Evolutionary conservation across 306 rosid genomes (phyloP).

Genomic region (Ormosia semicastrata): DNA sequence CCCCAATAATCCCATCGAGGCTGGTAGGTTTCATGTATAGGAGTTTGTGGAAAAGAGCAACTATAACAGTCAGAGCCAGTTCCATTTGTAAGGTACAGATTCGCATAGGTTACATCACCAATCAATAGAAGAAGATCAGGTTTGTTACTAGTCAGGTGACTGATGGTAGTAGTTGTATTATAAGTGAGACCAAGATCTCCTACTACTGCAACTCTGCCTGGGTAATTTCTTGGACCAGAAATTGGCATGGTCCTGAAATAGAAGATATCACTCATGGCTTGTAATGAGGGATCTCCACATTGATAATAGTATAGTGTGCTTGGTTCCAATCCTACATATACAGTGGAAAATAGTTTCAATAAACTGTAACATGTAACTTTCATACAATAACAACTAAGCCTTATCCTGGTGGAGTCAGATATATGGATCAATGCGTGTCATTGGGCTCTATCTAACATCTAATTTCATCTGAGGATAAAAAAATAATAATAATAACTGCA

Average conservation of each 20-base stretch:
- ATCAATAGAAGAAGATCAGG: conserved; percentile 79
- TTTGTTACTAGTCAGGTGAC: conserved; percentile 58
- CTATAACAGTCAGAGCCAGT: conserved; percentile 81
- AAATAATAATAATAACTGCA: not conserved
- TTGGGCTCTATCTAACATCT: not conserved
- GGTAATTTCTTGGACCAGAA: conserved; percentile 62
- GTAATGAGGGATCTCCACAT: conserved; percentile 75
- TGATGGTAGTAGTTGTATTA: conserved; percentile 74
- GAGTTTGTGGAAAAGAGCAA: conserved; percentile 68
- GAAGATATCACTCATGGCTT: conserved; percentile 55
- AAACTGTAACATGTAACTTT: not conserved
- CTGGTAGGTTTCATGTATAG: conserved; percentile 85
- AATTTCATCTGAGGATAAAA: not conserved
- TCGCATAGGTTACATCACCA: conserved; percentile 81
- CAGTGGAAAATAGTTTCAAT: conserved; percentile 14
- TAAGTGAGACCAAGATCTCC: conserved; percentile 95
- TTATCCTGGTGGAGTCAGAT: not conserved
- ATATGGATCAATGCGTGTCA: not conserved
- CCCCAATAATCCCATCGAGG: conserved; percentile 98
- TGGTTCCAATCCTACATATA: conserved; percentile 60
- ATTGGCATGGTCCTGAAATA: conserved; percentile 73
- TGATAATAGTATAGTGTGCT: conserved; percentile 57
- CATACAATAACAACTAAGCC: not conserved
- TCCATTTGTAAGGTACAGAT: conserved; percentile 80
- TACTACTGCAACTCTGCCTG: conserved; percentile 58